Conservation (phyloP, 176 grass and related monocot genomes). For the Musa itinerans region DNA sequence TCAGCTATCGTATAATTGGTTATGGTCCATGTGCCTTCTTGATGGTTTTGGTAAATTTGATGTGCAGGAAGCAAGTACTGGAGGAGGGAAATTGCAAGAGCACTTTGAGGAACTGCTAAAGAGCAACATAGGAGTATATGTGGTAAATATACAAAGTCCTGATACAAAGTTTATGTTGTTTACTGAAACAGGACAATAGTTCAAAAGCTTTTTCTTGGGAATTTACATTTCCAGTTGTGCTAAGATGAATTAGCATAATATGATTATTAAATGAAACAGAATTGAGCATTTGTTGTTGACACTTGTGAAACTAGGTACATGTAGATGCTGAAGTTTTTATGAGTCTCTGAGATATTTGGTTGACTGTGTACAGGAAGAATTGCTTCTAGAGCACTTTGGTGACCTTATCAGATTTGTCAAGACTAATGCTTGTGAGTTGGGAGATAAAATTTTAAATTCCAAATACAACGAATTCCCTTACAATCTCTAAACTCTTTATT, state of each 20-base stretch:
- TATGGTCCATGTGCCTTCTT: background rate
- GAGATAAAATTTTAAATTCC: constrained; percentile 6
- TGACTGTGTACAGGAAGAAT: constrained; percentile 62
- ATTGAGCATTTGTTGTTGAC: too few species aligned
- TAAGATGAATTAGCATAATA: too few species aligned
- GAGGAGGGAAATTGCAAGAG: constrained; percentile 73
- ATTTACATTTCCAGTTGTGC: too few species aligned
- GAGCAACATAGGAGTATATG: constrained; percentile 94
- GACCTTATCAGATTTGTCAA: constrained; percentile 87
- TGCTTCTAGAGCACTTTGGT: constrained; percentile 84
- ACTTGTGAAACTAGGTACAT: background rate
- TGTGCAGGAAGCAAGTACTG: constrained; percentile 80
- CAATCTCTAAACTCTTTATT: background rate
- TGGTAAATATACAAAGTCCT: constrained; percentile 44
- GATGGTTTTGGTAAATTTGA: constrained; percentile 17
- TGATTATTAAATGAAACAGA: too few species aligned
- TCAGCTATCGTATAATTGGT: background rate
- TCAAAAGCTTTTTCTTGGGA: too few species aligned
- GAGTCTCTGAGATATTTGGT: background rate
- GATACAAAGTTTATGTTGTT: background rate
- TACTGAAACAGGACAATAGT: background rate
- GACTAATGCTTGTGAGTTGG: constrained; percentile 48
- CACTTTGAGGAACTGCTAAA: constrained; percentile 94
- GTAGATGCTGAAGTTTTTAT: background rate
- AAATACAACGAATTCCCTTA: constrained; percentile 11